Evolutionary conservation across 768 basidiomycete genomes (phyloP), one percentile per base, ranked within the genome.

Genomic region (Wakefieldia striispora): DNA sequence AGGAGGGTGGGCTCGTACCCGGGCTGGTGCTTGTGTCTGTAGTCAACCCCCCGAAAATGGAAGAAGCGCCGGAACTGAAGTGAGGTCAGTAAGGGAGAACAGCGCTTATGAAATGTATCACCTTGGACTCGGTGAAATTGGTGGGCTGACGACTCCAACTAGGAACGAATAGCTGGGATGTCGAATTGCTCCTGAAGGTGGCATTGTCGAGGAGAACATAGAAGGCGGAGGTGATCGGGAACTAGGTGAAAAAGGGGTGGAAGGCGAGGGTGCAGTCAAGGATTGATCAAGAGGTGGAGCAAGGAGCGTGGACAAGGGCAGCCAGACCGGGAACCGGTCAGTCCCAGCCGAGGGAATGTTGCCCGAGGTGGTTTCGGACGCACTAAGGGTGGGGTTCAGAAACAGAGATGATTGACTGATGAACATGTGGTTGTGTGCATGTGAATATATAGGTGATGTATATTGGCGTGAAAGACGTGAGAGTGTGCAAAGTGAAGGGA

Each of bases 341-440:
- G 36, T 46, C 40, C 35, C 56, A 47, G 43, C 44, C 40, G 50
- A 53, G 33, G 12, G 23, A 19, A 26, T 11, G 40, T 20, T 55
- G 50, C 31, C 51, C 41, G 41, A 48, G 50, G 19, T 31, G 42
- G 45, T 24, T 44, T 42, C 37, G 49, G 49, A 35, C 51, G 55
- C 23, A 39, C 41, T 37, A 46, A 38, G 4, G 14, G 45, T 55
- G 51, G 54, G 17, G 50, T 29, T 66, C 53, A 61, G 43, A 48
- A 54, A 10, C 41, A 43, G 40, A 50, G 54, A 56, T 53, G 64
- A 51, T 40, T 57, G 42, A 37, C 31, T 43, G 55, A 59, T 54
- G 64, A 50, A 57, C 64, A 66, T 64, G 64, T 52, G 64, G 64
- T 51, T 21, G 47, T 17, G 43, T 59, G 64, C 61, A 66, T 66